phyloP scores from a whole-genome alignment of 2,329 filamentous ascomycete species.

The Sarocladiaceae sp. region DNA sequence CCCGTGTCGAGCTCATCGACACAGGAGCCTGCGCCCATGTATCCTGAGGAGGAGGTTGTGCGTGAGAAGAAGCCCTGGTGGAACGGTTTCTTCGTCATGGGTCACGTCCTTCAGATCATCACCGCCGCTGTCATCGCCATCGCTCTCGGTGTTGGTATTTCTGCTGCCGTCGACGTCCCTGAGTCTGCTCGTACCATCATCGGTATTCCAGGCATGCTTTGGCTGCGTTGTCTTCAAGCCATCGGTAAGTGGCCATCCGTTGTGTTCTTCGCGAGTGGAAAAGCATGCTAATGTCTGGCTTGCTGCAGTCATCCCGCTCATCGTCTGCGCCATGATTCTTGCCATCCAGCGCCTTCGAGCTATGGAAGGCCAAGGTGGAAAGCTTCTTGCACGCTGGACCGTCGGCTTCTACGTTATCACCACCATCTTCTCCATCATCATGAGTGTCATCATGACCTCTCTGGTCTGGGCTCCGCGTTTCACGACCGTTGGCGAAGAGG shows the following conservation, averaged over 20 bases:
- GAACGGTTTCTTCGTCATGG: constrained; percentile 24
- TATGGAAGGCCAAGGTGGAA: constrained; percentile 36
- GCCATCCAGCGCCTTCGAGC: constrained; percentile 20
- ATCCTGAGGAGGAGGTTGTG: constrained; percentile 13
- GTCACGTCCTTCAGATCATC: constrained; percentile 46
- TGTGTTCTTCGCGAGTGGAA: too few relatives aligned
- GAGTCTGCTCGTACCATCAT: constrained; percentile 35
- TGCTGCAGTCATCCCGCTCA: constrained; percentile 31
- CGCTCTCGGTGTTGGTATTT: constrained; percentile 42
- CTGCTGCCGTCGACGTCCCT: constrained; percentile 37
- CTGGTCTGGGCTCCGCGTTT: constrained; percentile 46
- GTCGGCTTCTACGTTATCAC: constrained; percentile 46
- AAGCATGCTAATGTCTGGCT: not conserved
- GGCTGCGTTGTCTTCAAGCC: constrained; percentile 44
- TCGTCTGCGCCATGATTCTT: constrained; percentile 8
- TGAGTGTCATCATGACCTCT: constrained; percentile 40
- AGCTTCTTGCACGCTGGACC: constrained; percentile 41
- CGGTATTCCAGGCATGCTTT: constrained; percentile 44
- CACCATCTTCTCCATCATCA: constrained; percentile 43
- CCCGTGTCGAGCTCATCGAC: constrained; percentile 17
- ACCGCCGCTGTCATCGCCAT: constrained; percentile 41
- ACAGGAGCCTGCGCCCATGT: constrained; percentile 11
- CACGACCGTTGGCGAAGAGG: constrained; percentile 26
- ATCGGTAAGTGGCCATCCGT: constrained; percentile 31
- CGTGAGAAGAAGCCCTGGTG: constrained; percentile 27